Evolutionary conservation across 306 rosid species (phyloP).

Genomic region (Sicyos baderoa): DNA sequence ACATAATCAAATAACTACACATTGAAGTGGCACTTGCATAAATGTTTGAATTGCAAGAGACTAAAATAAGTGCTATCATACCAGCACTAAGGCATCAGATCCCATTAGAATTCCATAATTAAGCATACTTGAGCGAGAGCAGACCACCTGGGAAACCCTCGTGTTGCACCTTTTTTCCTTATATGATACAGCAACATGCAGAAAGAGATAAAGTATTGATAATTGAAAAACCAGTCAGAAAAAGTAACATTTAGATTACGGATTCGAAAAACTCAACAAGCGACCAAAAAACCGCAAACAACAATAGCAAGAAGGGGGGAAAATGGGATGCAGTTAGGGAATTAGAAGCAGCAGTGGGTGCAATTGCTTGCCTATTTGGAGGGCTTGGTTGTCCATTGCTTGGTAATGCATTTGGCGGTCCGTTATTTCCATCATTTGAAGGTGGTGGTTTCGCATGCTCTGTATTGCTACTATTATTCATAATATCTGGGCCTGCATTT

Average conservation of each 20-base stretch:
- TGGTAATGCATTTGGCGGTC: too few relatives aligned
- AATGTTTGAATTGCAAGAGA: too few relatives aligned
- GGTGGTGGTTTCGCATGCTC: conserved; percentile 35
- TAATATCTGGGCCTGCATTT: conserved; percentile 42
- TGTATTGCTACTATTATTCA: conserved; percentile 3
- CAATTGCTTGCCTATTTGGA: conserved; percentile 27
- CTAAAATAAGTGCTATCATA: too few relatives aligned
- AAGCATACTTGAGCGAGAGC: too few relatives aligned
- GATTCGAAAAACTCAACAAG: neutral
- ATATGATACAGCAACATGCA: conserved; percentile 10
- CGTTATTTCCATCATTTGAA: conserved; percentile 24
- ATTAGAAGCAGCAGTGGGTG: conserved; percentile 39
- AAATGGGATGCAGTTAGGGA: conserved; percentile 27
- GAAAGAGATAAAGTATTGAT: neutral
- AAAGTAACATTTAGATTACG: neutral
- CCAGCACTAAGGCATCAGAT: too few relatives aligned
- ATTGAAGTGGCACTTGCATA: too few relatives aligned
- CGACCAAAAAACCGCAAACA: neutral
- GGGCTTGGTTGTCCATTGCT: conserved; percentile 38
- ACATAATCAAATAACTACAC: too few relatives aligned
- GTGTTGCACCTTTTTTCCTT: neutral
- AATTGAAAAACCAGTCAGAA: neutral
- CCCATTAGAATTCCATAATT: too few relatives aligned
- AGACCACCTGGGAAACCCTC: too few relatives aligned
- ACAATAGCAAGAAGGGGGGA: conserved; percentile 25